Evolutionary conservation across 257 asterid species (phyloP).

Genomic region (Penstemon eatonii): DNA sequence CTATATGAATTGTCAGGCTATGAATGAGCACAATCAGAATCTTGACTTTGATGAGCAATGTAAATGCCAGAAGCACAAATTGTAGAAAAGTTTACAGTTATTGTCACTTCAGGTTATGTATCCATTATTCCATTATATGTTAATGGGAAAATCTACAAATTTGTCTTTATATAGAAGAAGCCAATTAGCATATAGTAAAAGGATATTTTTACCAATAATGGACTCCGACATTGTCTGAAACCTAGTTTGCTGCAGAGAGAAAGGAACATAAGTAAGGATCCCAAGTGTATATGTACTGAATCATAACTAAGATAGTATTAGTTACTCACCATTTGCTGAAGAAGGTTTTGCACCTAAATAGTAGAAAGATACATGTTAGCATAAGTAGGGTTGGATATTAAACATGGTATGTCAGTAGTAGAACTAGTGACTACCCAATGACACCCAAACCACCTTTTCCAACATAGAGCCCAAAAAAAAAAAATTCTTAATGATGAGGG

Average conservation of each 20-base stretch:
- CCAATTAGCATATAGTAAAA: slow-evolving; percentile 21
- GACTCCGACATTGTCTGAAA: slow-evolving; percentile 93
- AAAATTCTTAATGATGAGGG: neutral
- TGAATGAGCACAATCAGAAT: too few species aligned
- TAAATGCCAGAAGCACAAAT: too few species aligned
- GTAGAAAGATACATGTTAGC: slow-evolving; percentile 24
- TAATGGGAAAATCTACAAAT: neutral
- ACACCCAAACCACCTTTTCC: neutral
- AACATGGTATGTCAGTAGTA: neutral
- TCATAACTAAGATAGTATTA: neutral
- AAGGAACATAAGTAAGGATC: slow-evolving; percentile 18
- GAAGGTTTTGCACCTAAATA: slow-evolving; percentile 77
- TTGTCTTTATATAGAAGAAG: neutral
- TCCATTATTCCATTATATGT: neutral
- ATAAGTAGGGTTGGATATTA: slow-evolving; percentile 1
- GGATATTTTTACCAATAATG: slow-evolving; percentile 88
- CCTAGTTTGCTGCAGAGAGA: slow-evolving; percentile 78
- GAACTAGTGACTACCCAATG: neutral
- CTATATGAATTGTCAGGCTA: too few species aligned
- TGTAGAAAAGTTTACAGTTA: too few species aligned
- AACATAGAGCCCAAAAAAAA: neutral
- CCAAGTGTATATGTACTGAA: neutral
- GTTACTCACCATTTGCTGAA: slow-evolving; percentile 80
- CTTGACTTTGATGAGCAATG: too few species aligned
- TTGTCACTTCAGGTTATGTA: neutral